Base-by-base conservation (phyloP, 2,329 filamentous ascomycete species). In the Alternaria longipes region DNA sequence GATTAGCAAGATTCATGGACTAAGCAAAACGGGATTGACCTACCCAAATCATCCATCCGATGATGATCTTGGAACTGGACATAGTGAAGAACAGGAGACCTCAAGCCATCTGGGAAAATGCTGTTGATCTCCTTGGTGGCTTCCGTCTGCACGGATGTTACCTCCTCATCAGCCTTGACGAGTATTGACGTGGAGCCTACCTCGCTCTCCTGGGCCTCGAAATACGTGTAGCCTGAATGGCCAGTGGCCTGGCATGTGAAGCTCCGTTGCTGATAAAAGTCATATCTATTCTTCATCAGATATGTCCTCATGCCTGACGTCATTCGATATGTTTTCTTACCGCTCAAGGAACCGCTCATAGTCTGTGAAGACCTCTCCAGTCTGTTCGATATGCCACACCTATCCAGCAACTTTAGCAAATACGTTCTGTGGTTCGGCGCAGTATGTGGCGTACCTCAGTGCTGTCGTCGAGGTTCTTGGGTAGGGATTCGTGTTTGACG, bases 241-340 rank as follows among this genome's bases (percentile, higher is more conserved):
- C 95, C 95, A 12, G 93, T 97, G 67, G 98, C 96, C 77, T 97
- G 92, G 80, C 96, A 97, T 63, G 96, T 97, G 79, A 98, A 99
- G 56, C 91, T 89, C 74, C 89, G 92, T 89, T 94, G 92, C 70
- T 91, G 93, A 78, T 97, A 97, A 76, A 97, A 97, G 78, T 97
- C 94, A 86, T 94, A 90, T 60, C 93, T 96, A 70, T 28, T 55
- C 51, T 64, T 30, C 45, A 54, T 68, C 62, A 74, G 75, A 60
- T 55, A 67, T 51, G 20, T 57, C 41, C 51, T 49, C 20, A 30
- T 40, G 22, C 55, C 66, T 69, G 62, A 71, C 70, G 67, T 71
- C 69, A 70, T 63, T 62, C 44, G 11, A 20, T 26, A 24, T 50
- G 60, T 49, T 52, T 65, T 75, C 90, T 78, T 84, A 94, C 92